Base-by-base conservation (phyloP, 768 basidiomycete species). In the Auricularia sp. region DNA sequence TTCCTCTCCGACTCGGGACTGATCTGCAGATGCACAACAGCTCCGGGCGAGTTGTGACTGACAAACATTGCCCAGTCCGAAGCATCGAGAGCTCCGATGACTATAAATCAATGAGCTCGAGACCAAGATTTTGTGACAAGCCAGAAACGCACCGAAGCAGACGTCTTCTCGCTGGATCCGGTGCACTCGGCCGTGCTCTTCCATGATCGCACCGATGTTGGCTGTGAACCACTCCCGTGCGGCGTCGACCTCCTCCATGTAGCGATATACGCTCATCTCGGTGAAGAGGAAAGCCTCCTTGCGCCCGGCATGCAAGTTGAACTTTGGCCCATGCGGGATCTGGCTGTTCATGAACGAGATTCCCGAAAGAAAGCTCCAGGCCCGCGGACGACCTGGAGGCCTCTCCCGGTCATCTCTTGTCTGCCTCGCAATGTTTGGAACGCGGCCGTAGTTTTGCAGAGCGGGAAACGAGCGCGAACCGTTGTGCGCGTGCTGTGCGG, bases 11-110 rank as follows among this genome's bases (percentile, higher is more conserved):
- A 75, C 70, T 83, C 86, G 12, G 90, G 85, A 65, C 88, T 87
- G 76, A 92, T 91, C 71, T 87, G 83, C 4, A 79, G 14, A 64
- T 16, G 61, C 23, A 12, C 72, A 36, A 65, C 78, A 82, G 76
- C 82, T 81, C 3, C 84, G 81, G 67, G 86, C 81, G 1, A 80
- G 82, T 73, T 90, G 87, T 90, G 87, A 68, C 87, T 87, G 43
- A 91, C 89, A 67, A 91, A 86, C 33, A 90, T 74, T 0, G 84
- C 90, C 73, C 89, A 88, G 64, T 88, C 86, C 0, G 84, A 80
- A 6, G 90, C 81, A 59, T 84, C 82, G 3, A 93, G 77, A 0
- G 87, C 81, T 3, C 91, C 91, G 36, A 91, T 83, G 29, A 91
- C 83, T 83, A 59, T 18, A 35, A 62, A 47, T 87, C 86, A 69